Evolutionary conservation across 768 basidiomycete genomes (phyloP).

Genomic region (Chalciporus chontae): DNA sequence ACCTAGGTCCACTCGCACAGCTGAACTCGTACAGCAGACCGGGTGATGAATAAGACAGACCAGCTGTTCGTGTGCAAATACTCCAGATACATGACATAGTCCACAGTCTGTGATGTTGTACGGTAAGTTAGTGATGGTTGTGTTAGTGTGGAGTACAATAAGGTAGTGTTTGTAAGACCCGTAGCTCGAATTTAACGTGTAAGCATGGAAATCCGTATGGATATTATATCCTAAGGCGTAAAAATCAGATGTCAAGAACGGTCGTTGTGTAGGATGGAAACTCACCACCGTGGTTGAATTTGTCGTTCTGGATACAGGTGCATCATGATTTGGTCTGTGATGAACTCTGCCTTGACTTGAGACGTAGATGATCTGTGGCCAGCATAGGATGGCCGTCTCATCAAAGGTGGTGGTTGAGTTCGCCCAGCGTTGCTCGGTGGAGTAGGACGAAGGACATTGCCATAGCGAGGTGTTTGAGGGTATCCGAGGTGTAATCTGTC

Average conservation of each 20-base stretch:
- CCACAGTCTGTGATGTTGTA: slow-evolving; percentile 13
- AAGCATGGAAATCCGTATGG: slow-evolving; percentile 1
- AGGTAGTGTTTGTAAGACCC: slow-evolving; percentile 9
- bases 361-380: slow-evolving; percentile 20
- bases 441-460: slow-evolving; percentile 1
- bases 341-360: slow-evolving; percentile 31
- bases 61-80: slow-evolving; percentile 10
- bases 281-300: slow-evolving; percentile 33
- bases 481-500: slow-evolving; percentile 5
- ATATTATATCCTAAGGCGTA: slow-evolving; percentile 20
- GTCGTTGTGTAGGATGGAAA: not conserved
- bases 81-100: slow-evolving; percentile 12
- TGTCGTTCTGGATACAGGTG: slow-evolving; percentile 30
- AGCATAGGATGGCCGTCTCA: slow-evolving; percentile 10
- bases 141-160: slow-evolving; percentile 12
- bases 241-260: not conserved
- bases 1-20: slow-evolving; percentile 11
- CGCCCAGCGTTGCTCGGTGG: slow-evolving; percentile 20
- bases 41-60: slow-evolving; percentile 10
- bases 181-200: slow-evolving; percentile 9
- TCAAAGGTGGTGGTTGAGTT: slow-evolving; percentile 11
- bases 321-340: slow-evolving; percentile 34
- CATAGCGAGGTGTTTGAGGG: slow-evolving; percentile 4
- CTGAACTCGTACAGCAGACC: slow-evolving; percentile 14
- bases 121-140: slow-evolving; percentile 16